phyloP scores from a whole-genome alignment of 2,329 filamentous ascomycete genomes.

The Exophiala mesophila region DNA sequence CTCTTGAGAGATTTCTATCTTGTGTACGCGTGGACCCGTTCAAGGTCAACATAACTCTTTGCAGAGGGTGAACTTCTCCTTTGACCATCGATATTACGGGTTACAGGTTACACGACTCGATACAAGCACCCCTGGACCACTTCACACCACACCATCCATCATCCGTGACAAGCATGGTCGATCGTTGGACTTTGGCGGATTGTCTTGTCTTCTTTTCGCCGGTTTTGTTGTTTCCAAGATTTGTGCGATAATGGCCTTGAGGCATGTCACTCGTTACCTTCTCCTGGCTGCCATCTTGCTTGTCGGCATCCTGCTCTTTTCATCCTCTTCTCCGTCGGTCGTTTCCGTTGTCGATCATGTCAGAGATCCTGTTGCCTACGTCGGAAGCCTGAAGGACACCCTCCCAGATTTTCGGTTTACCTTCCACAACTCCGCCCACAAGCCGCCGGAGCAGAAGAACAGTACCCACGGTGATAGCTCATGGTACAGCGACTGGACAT shows the following conservation, averaged over 20 bases:
- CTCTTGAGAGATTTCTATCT: too few relatives aligned
- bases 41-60: too few relatives aligned
- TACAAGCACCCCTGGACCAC: too few relatives aligned
- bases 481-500: constrained; percentile 88
- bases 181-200: too few relatives aligned
- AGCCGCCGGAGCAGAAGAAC: constrained; percentile 68
- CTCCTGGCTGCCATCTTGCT: constrained; percentile 41
- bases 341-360: constrained; percentile 31
- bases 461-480: constrained; percentile 71
- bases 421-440: constrained; percentile 65
- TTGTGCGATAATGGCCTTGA: constrained; percentile 24
- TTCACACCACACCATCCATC: too few relatives aligned
- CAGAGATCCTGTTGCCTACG: constrained; percentile 16
- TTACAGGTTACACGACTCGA: too few relatives aligned
- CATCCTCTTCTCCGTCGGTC: constrained; percentile 42
- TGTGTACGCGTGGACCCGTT: too few relatives aligned
- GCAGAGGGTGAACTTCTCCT: too few relatives aligned
- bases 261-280: constrained; percentile 32
- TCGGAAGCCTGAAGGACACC: constrained; percentile 29
- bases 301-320: constrained; percentile 40
- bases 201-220: too few relatives aligned
- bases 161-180: too few relatives aligned
- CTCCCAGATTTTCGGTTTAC: constrained; percentile 50
- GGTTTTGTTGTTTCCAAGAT: too few relatives aligned
- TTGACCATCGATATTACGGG: too few relatives aligned